These are phyloP conservation scores for Neltuma alba DNA, from an alignment of 306 rosid genomes.

Conservation along the genomic window DNA sequence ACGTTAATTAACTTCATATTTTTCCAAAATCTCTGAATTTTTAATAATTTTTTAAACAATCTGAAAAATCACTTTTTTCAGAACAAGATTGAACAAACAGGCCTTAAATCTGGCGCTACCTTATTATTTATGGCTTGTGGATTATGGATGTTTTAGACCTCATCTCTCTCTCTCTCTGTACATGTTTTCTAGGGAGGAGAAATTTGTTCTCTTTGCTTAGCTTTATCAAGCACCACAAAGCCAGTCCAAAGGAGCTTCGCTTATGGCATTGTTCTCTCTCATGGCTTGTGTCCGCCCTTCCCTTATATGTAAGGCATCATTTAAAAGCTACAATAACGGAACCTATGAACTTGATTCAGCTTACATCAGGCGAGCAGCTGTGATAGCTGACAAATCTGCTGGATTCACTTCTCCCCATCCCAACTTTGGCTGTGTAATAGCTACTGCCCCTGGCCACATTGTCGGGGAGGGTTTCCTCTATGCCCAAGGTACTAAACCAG, in stretches of 20 bases:
- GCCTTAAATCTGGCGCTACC: neutral
- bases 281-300: slow-evolving; percentile 37
- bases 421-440: slow-evolving; percentile 84
- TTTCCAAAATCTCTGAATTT: neutral
- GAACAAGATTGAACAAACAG: neutral
- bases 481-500: slow-evolving; percentile 85
- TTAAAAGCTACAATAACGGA: slow-evolving; percentile 8
- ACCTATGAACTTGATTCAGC: slow-evolving; percentile 53
- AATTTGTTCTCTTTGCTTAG: neutral
- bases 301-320: slow-evolving; percentile 47
- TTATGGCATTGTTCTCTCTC: slow-evolving; percentile 39
- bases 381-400: slow-evolving; percentile 73
- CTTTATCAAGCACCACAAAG: neutral
- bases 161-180: neutral
- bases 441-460: slow-evolving; percentile 53
- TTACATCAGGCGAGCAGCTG: slow-evolving; percentile 67
- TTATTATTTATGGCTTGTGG: neutral
- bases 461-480: slow-evolving; percentile 88
- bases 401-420: slow-evolving; percentile 92
- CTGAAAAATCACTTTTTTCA: neutral
- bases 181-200: neutral
- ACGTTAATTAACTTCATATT: no score
- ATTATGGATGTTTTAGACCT: neutral
- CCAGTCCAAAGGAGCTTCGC: neutral
- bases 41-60: neutral